Evolutionary conservation across 225 moss, liverwort and hornwort species (phyloP), one percentile per base, ranked within the genome.

Genomic region (Ulota crispa): DNA sequence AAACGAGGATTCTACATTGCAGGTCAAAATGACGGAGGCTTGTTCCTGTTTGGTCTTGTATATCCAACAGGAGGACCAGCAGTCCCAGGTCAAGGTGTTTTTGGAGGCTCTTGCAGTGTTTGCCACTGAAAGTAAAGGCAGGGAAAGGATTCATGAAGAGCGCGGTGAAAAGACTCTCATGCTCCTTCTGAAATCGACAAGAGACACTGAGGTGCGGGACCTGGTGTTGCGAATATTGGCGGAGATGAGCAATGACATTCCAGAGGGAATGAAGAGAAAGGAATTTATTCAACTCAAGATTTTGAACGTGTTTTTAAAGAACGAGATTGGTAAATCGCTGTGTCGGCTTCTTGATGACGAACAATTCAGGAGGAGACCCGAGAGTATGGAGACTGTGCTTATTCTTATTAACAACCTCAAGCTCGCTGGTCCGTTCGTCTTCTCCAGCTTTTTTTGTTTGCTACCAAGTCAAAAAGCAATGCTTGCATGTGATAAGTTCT

Each of bases 31-130:
- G 54, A 72, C 28, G 11, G 11, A 28, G 11, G 82, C 84, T 9
- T 89, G 85, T 75, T 18, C 32, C 3, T 42, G 32, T 72, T 52
- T 89, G 59, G 37, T 89, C 65, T 70, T 11, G 14, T 81, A 77
- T 53, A 36, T 89, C 16, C 60, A 75, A 12, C 24, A 53, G 14
- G 21, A 52, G 9, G 86, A 83, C 68, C 66, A 3, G 0, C 66
- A 3, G 1, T 52, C 32, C n/a, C 71, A 70, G 36, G 57, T 30
- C 20, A 27, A n/a, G 41, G 50, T 32, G 56, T 86, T 89, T 62
- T 32, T 87, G 34, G 73, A 52, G 85, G 87, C 89, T 61, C 87
- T 89, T 80, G 80, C 87, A 42, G 87, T 80, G 8, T 80, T 89
- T 57, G 89, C 87, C 14, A 68, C 62, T 27, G 80, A 3, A 47